Conservation (phyloP, 140 eudicot genomes). For the Eryngium alpinum region DNA sequence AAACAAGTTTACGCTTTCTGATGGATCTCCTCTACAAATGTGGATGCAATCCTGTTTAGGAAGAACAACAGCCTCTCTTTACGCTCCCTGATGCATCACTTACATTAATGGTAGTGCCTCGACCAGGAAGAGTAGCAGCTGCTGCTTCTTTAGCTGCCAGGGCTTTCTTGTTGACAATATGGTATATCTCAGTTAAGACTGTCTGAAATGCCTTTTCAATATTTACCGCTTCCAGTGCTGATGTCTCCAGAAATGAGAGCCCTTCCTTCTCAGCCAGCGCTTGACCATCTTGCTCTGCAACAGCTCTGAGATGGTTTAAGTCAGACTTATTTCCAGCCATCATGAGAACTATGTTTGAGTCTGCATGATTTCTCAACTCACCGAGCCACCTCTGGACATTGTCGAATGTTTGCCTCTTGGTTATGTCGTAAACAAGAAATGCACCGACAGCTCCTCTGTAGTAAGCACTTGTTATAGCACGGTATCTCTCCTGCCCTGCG, state of each 20-base stretch:
- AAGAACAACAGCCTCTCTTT: conserved; percentile 33
- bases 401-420: conserved; percentile 46
- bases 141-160: conserved; percentile 41
- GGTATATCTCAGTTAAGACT: conserved; percentile 44
- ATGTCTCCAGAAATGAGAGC: conserved; percentile 52
- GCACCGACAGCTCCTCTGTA: conserved; percentile 63
- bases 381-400: conserved; percentile 46
- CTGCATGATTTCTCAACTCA: conserved; percentile 45
- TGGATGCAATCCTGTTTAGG: conserved; percentile 11
- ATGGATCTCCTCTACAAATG: background rate
- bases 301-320: conserved; percentile 39
- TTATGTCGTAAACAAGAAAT: conserved; percentile 39
- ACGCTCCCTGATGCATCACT: conserved; percentile 31
- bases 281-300: conserved; percentile 41
- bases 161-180: conserved; percentile 52
- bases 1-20: conserved; percentile 5
- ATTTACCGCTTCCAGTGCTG: conserved; percentile 48
- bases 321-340: conserved; percentile 59
- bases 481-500: conserved; percentile 54
- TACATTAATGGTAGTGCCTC: conserved; percentile 43
- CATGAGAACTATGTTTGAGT: conserved; percentile 48
- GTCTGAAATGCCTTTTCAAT: conserved; percentile 46
- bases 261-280: conserved; percentile 50
- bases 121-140: conserved; percentile 29
- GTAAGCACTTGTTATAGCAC: conserved; percentile 56